Evolutionary conservation across 805 yeast genomes (phyloP), one percentile per base, ranked within the genome.

Genomic region (Metschnikowia koreensis): DNA sequence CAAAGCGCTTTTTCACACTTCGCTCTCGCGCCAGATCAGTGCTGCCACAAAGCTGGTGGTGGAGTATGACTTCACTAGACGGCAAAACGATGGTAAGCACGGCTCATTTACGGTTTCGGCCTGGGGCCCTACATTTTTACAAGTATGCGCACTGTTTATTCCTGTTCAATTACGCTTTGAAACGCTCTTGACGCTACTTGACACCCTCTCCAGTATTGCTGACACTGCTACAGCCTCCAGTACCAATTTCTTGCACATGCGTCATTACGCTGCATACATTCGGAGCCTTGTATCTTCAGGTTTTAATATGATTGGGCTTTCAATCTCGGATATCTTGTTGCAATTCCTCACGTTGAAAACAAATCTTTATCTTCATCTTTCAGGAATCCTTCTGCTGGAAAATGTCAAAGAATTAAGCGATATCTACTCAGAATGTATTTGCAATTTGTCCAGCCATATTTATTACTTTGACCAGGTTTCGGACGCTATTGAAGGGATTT

Each of bases 391-490:
- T 27, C 36, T 46, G 38, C 38, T 49, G 41, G 62, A 59, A 1
- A 64, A 69, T 41, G 61, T 66, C 36, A 41, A 47, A 53, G 68
- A 46, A 57, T 80, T 62, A 60, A 80, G 61, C 42, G 61, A 44
- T 66, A 79, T 60, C 28, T 84, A 83, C 59, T 69, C 83, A 1
- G 70, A 71, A 22, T 81, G 91, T 27, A 80, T 92, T 49, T 81
- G 84, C 52, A 84, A 86, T 52, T 74, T 93, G 48, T 83, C 91
- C 1, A 79, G 82, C 2, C 96, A 91, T 65, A 80, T 84, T 11
- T 91, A 91, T 61, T 93, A 93, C 65, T 84, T 84, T 53, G 96
- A 90, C 58, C 99, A 94, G 66, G 81, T 87, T 6, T 79, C 85
- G 13, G 97, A 92, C 65, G 85, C 93, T 73, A 73, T 91, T 16